Base-by-base conservation (phyloP, 805 yeast species). In the Candida maesae region DNA sequence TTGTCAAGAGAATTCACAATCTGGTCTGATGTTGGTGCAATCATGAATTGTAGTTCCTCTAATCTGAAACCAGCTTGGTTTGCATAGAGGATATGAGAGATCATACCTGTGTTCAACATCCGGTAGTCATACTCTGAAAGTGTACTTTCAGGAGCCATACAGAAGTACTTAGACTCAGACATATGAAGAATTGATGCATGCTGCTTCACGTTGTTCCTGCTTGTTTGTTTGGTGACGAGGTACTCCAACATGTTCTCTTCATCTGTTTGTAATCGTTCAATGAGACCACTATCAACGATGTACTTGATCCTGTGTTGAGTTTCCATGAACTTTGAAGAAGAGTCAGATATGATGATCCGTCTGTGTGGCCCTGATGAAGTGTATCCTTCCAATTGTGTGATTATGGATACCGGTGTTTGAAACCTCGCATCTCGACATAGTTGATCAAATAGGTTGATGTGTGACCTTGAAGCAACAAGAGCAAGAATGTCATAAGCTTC, bases 111-210 rank as follows among this genome's bases (percentile, higher is more conserved):
- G 32, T 32, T n/a, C 5, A 13, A 12, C 4, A 41, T 36, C 8
- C 35, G 44, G 14, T 30, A 36, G 7, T 35, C 30, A 23, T 33
- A 35, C 12, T 36, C 39, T 11, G 16, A 3, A 6, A 46, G n/a
- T 2, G 33, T 15, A 3, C 31, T 18, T 10, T 34, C 24, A 3
- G 34, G 5, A 4, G 41, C 19, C 36, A 47, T 15, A 13, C 40
- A 31, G 33, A 47, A 47, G 23, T 39, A 35, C 29, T 44, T 47
- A 13, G 47, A 43, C 8, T 38, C 44, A 10, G 34, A 36, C 19
- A 25, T 28, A 5, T 33, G 30, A 3, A 47, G 19, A 2, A 44
- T 24, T n/a, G 42, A 31, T 3, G 35, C 27, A 15, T 39, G 33
- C 9, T 37, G 41, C 5, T 30, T 32, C 11, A 38, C 25, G 10